Conservation (phyloP, 352 stramenopile genomes). For the Blastocystis sp. region DNA sequence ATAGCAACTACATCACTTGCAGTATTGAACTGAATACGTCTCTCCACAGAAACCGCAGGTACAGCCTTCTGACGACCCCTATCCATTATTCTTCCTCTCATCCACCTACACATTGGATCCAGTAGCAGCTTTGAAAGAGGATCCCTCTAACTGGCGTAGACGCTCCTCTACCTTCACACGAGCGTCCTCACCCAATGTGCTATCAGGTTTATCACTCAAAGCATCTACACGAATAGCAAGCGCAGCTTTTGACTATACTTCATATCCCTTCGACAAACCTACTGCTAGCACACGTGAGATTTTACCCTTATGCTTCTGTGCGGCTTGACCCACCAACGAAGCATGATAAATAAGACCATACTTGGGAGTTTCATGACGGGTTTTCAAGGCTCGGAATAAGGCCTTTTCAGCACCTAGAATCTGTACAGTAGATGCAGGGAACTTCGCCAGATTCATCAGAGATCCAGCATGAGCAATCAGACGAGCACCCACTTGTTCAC, state of each 20-base stretch:
- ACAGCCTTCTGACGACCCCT: constrained; percentile 68
- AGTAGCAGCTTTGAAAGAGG: constrained; percentile 74
- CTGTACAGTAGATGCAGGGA: constrained; percentile 92
- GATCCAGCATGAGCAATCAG: constrained; percentile 97
- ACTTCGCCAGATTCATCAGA: constrained; percentile 98
- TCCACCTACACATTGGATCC: constrained; percentile 68
- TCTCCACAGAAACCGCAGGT: constrained; percentile 67
- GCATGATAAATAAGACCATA: constrained; percentile 99
- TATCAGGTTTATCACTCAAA: constrained; percentile 85
- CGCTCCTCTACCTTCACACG: constrained; percentile 93
- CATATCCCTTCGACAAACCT: not conserved
- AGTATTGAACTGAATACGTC: constrained; percentile 81
- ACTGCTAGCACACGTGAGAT: constrained; percentile 92
- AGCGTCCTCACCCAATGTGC: constrained; percentile 90
- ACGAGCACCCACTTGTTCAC: constrained; percentile 92
- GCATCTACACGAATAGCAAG: constrained; percentile 98
- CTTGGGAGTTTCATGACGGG: constrained; percentile 97
- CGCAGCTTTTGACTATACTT: constrained; percentile 80
- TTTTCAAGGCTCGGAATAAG: constrained; percentile 98
- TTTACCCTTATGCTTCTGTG: constrained; percentile 99
- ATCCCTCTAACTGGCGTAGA: constrained; percentile 91
- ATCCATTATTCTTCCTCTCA: constrained; percentile 78
- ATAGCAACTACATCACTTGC: constrained; percentile 85
- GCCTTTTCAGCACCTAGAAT: constrained; percentile 99
- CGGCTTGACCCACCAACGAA: constrained; percentile 93